Evolutionary conservation across 768 basidiomycete species (phyloP).

Genomic region (Lentinula raphanica): DNA sequence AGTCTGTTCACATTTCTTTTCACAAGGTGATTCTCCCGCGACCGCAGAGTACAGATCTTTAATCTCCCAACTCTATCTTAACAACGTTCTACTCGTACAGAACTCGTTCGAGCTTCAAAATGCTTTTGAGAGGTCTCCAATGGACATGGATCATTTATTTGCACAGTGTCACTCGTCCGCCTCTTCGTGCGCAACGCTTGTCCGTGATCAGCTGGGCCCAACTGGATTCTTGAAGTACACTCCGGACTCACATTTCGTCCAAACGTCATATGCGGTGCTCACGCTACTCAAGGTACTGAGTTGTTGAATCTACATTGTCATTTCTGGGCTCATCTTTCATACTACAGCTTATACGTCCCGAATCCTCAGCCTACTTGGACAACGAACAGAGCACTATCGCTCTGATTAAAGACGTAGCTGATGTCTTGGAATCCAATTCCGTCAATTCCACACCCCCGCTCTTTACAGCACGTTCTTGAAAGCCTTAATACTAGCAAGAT

Average conservation of each 20-base stretch:
- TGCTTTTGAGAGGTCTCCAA: conserved; percentile 71
- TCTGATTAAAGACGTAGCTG: conserved; percentile 76
- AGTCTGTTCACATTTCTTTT: background rate
- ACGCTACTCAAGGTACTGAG: conserved; percentile 80
- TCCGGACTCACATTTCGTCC: conserved; percentile 88
- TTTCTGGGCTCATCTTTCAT: background rate
- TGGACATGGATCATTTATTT: conserved; percentile 83
- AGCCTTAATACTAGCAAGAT: conserved; percentile 61
- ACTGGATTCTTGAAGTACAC: conserved; percentile 75
- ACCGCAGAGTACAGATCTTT: conserved; percentile 40
- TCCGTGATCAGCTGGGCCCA: conserved; percentile 77
- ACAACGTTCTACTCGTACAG: conserved; percentile 82
- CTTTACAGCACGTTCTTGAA: conserved; percentile 83
- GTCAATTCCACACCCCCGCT: conserved; percentile 82
- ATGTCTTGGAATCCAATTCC: conserved; percentile 71
- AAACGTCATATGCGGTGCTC: conserved; percentile 87
- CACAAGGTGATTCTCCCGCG: conserved; percentile 20
- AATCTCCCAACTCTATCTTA: conserved; percentile 70
- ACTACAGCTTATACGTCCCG: conserved; percentile 70
- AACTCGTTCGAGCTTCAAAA: conserved; percentile 97
- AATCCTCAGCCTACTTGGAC: conserved; percentile 72
- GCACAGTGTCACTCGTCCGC: conserved; percentile 71
- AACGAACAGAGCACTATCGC: conserved; percentile 66
- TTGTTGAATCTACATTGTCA: conserved; percentile 7
- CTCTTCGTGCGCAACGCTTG: conserved; percentile 60